A percentile compares a stretch with the other conserved stretches of the same genome.
Conservation (phyloP, 805 yeast species). For the Candida hungchunana region DNA sequence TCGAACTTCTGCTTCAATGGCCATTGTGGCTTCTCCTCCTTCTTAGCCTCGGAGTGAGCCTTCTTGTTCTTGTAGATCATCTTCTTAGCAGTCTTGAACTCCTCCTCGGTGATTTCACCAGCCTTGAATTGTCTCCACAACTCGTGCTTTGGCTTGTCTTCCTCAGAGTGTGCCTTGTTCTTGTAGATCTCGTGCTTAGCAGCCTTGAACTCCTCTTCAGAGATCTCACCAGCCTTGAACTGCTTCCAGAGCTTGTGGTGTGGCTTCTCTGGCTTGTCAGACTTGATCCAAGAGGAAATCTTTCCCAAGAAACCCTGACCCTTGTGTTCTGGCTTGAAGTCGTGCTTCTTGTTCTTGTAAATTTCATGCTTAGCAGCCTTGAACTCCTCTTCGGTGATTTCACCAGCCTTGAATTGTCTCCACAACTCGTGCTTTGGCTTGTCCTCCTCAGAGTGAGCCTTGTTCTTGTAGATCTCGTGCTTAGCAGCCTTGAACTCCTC, state of each 20-base stretch:
- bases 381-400: not conserved
- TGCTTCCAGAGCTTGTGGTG: not conserved
- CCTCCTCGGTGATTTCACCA: too few species aligned
- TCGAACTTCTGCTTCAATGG: conserved; percentile 4
- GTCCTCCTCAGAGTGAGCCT: too few species aligned
- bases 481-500: conserved; percentile 1
- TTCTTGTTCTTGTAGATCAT: conserved; percentile 2
- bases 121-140: too few species aligned
- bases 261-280: conserved; percentile 1
- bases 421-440: too few species aligned
- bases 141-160: too few species aligned
- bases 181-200: conserved; percentile 1
- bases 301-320: not conserved
- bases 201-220: conserved; percentile 1
- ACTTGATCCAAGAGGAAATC: not conserved
- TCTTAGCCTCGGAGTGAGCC: too few species aligned
- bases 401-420: too few species aligned
- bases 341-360: not conserved
- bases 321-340: conserved; percentile 3
- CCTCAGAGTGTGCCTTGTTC: too few species aligned
- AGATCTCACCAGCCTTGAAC: not conserved
- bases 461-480: conserved; percentile 2
- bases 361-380: not conserved
- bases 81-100: conserved; percentile 1
- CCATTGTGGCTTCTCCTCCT: too few species aligned